Evolutionary conservation across 345 rosid genomes (phyloP), one percentile per base, ranked within the genome.

Genomic region (Aquilaria yunnanensis): DNA sequence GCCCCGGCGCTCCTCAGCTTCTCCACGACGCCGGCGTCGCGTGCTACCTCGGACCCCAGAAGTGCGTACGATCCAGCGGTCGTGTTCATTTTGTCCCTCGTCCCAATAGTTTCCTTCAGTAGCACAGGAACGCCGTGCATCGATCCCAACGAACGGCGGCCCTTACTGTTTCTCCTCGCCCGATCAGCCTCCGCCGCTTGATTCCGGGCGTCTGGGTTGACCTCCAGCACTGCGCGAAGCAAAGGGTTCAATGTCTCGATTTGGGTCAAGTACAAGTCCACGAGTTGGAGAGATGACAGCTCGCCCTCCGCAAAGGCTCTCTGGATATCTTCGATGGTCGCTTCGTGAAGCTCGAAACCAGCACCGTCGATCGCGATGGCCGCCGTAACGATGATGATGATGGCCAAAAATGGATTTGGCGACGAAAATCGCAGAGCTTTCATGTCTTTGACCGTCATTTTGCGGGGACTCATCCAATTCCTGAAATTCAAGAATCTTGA

Each of bases 41-140:
- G 68, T 23, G 79, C 62, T 61, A 73, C 82, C 1, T 74, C 73
- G 0, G 85, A 82, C 0, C 90, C 68, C 3, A 80, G 56, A 64
- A 80, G 69, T 0, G 84, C 85, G 12, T 72, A 78, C 0, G 85
- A 85, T 7, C 90, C 85, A 0, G 85, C 77, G 0, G 85, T 85
- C 11, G 82, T 82, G 67, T 80, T 80, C 67, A 82, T 65, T 68
- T 61, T 71, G 45, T 85, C 84, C 10, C 71, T 73, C 6, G 84
- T 82, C 14, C 73, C 82, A 47, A 82, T 85, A 30, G 32, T 67
- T 33, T 85, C 87, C 77, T 85, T 82, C 23, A 85, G 72, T 54
- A 85, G 77, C 16, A 80, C 57, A 3, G 85, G 87, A 57, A 82
- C 64, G 6, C 90, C 83, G 14, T 80, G 87, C 60, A 82, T 60